Conservation (phyloP, 2,329 filamentous ascomycete species). For the Penicillium sumatraense region DNA sequence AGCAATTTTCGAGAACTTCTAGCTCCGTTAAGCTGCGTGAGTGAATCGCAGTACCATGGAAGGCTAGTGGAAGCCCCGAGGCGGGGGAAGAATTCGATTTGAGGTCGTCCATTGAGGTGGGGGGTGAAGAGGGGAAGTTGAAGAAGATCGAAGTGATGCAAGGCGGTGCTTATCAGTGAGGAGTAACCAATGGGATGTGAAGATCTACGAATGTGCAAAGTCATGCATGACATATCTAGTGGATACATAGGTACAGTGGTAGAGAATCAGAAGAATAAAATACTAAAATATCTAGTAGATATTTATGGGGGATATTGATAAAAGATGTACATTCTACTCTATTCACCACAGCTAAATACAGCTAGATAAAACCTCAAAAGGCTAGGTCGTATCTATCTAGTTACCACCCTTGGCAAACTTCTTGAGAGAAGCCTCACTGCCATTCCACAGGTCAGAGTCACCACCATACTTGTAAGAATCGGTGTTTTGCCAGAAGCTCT, state of each 20-base stretch:
- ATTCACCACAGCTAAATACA: too few relatives aligned
- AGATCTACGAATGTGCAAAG: too few relatives aligned
- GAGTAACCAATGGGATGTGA: neutral
- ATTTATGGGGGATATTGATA: too few relatives aligned
- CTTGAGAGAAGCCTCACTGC: slow-evolving; percentile 41
- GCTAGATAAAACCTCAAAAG: too few relatives aligned
- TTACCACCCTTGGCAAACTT: slow-evolving; percentile 26
- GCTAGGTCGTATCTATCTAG: too few relatives aligned
- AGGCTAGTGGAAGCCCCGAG: slow-evolving; percentile 33
- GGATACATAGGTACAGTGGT: too few relatives aligned
- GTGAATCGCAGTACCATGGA: slow-evolving; percentile 43
- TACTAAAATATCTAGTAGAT: too few relatives aligned
- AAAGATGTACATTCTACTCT: too few relatives aligned
- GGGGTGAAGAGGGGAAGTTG: neutral
- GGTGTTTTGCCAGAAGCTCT: slow-evolving; percentile 62
- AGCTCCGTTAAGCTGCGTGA: slow-evolving; percentile 27
- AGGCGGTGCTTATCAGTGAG: slow-evolving; percentile 9
- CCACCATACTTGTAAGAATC: slow-evolving; percentile 57
- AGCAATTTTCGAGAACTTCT: slow-evolving; percentile 37
- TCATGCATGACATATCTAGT: too few relatives aligned
- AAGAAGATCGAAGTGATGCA: neutral
- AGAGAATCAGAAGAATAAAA: too few relatives aligned
- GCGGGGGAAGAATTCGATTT: slow-evolving; percentile 7
- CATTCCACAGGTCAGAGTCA: slow-evolving; percentile 59
- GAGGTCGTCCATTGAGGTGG: slow-evolving; percentile 13